Evolutionary conservation across 2,329 filamentous ascomycete genomes (phyloP), one percentile per base, ranked within the genome.

Genomic region (Arthrobotrys sphaeroides): DNA sequence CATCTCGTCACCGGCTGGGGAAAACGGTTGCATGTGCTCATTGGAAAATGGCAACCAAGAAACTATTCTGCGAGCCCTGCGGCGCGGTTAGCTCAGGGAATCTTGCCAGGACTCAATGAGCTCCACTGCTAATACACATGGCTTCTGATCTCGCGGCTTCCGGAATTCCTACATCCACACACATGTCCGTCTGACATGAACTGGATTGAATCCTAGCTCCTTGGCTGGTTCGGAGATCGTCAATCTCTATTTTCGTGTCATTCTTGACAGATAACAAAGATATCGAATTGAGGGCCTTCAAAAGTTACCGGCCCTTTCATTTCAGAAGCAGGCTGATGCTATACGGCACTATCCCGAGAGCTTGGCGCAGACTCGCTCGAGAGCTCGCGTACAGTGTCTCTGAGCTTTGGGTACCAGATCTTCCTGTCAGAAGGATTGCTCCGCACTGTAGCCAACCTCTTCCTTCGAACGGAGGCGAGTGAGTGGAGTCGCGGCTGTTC

Each of bases 1-100:
- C 51, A 55, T 38, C 51, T 38, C 31, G 51, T n/a, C 36, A 12
- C 16, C 40, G 22, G 31, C 31, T 59, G 33, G 61, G 51, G 53
- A 51, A 64, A 70, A 62, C 53, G 43, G 61, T 62, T 74, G 69
- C 69, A 74, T 74, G 69, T 74, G 69, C 61, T 38, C 62, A 28
- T 64, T 55, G 38, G 43, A 55, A 49, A 66, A 42, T 38, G 62
- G 38, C 20, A 59, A 13, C 47, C 67, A 49, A 57, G 12, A 28
- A 45, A 38, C 38, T 28, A n/a, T 53, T 28, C 24, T 36, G 28
- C 33, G 40, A 38, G 38, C 47, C 43, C 40, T 65, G 42, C 3
- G 59, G 40, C 67, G 67, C 67, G 67, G 36, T 47, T 57, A 62
- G 38, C 51, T 40, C 51, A 60, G 61, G 70, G 62, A 61, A 40